Percentiles rank a stretch among this genome's conserved stretches.
These are phyloP conservation scores for Kurtzmaniella cleridarum DNA, from an alignment of 805 yeast genomes.

Conservation along the genomic window DNA sequence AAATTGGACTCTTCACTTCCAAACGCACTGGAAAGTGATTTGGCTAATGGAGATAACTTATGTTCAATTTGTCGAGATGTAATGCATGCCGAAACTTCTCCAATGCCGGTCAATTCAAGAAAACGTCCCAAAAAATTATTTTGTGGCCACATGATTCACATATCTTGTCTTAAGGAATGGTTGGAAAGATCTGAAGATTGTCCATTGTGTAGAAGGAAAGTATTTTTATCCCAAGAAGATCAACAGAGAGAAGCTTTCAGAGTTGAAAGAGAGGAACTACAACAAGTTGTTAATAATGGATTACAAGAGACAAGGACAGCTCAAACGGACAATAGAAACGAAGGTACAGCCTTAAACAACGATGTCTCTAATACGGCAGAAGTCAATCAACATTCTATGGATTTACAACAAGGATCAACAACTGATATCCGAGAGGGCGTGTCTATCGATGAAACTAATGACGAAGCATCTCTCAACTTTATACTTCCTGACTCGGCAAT, in stretches of 20 bases:
- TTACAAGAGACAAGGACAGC: neutral
- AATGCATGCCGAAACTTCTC: constrained; percentile 41
- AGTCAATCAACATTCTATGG: too few relatives aligned
- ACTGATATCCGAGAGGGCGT: too few relatives aligned
- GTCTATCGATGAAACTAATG: neutral
- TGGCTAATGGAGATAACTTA: constrained; percentile 50
- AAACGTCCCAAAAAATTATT: constrained; percentile 65
- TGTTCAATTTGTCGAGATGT: constrained; percentile 94
- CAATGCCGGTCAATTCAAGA: constrained; percentile 20
- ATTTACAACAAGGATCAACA: too few relatives aligned
- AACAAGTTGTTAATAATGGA: neutral
- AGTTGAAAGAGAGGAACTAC: neutral
- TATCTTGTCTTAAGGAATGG: constrained; percentile 91
- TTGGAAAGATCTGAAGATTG: constrained; percentile 87
- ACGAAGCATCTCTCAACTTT: neutral
- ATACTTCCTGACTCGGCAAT: constrained; percentile 1
- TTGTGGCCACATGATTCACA: constrained; percentile 86
- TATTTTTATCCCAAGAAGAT: constrained; percentile 23
- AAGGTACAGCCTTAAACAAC: neutral
- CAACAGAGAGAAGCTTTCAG: neutral
- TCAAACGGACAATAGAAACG: neutral
- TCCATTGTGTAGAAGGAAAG: constrained; percentile 82
- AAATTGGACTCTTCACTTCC: constrained; percentile 59
- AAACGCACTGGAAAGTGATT: constrained; percentile 58
- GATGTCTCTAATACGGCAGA: too few relatives aligned